Percentiles rank a stretch among this genome's conserved stretches.
Conservation (phyloP, 2,329 filamentous ascomycete genomes). For the Fusarium nelsonii region DNA sequence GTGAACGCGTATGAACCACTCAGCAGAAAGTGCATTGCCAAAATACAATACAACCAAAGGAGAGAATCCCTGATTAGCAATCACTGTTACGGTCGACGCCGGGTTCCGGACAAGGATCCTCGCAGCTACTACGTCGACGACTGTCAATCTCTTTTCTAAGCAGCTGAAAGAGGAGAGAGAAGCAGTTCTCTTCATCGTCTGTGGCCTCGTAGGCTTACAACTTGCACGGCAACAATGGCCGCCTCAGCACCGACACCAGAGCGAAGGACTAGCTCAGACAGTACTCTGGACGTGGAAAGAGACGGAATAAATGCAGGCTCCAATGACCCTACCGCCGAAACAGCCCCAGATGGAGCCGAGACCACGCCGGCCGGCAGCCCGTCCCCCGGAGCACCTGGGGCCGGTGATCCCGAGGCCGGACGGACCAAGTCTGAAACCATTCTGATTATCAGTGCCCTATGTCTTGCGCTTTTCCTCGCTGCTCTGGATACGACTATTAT, state of each 20-base stretch:
- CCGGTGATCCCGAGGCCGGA: conserved; percentile 51
- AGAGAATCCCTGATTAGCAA: conserved; percentile 33
- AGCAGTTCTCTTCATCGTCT: background rate
- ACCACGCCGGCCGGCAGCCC: conserved; percentile 21
- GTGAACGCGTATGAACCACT: background rate
- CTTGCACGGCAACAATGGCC: conserved; percentile 27
- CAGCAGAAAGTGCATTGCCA: background rate
- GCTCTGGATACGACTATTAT: conserved; percentile 72
- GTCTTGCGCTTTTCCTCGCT: conserved; percentile 63
- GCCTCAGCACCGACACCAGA: conserved; percentile 26
- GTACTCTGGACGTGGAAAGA: conserved; percentile 48
- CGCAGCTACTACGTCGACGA: conserved; percentile 29
- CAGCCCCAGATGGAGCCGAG: conserved; percentile 24
- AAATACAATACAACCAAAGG: background rate
- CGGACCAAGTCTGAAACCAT: conserved; percentile 56
- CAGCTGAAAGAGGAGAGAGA: background rate
- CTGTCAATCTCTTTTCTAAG: conserved; percentile 1
- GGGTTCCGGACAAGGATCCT: conserved; percentile 33
- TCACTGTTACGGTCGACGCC: conserved; percentile 35
- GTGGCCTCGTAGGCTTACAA: conserved; percentile 4
- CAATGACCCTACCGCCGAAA: conserved; percentile 8
- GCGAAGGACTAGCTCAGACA: conserved; percentile 48
- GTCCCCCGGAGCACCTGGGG: conserved; percentile 19
- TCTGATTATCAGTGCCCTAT: conserved; percentile 58
- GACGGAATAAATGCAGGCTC: conserved; percentile 27